phyloP scores from a whole-genome alignment of 495 filamentous ascomycete genomes.

The Aspergillus carlsbadensis region DNA sequence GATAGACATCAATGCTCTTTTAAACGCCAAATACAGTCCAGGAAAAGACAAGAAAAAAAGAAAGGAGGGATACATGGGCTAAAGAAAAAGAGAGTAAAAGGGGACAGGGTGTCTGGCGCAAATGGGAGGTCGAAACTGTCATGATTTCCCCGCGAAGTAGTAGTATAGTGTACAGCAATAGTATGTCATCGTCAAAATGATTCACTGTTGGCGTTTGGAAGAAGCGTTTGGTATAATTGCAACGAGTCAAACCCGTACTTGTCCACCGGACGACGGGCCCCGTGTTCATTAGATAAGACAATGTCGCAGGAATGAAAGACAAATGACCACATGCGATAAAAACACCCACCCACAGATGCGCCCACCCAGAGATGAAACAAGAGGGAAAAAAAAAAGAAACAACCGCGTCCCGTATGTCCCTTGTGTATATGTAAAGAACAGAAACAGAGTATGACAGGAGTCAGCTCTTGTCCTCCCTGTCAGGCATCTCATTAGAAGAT shows the following conservation, averaged over 20 bases:
- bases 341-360: constrained; percentile 28
- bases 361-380: constrained; percentile 32
- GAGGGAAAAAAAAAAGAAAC: constrained; percentile 24
- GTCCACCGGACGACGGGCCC: constrained; percentile 23
- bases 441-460: constrained; percentile 32
- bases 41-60: constrained; percentile 19
- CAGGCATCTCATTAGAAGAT: constrained; percentile 28
- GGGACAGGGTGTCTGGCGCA: constrained; percentile 20
- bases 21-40: constrained; percentile 42
- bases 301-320: constrained; percentile 18
- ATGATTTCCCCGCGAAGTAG: constrained; percentile 28
- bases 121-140: constrained; percentile 10
- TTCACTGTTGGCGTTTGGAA: constrained; percentile 23
- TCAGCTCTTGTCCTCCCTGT: constrained; percentile 16
- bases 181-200: constrained; percentile 30
- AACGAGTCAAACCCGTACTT: constrained; percentile 20
- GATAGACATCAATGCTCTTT: constrained; percentile 37
- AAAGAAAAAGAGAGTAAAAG: constrained; percentile 22
- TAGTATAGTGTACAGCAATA: constrained; percentile 40
- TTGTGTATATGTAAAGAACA: constrained; percentile 49
- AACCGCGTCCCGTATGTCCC: constrained; percentile 40
- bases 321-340: constrained; percentile 24
- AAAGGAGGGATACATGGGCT: constrained; percentile 8
- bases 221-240: constrained; percentile 24
- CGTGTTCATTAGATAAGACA: constrained; percentile 30